Percentiles rank a stretch among this genome's conserved stretches.
These are phyloP conservation scores for Boletellus ananiceps DNA, from an alignment of 768 basidiomycete species.

Conservation along the genomic window DNA sequence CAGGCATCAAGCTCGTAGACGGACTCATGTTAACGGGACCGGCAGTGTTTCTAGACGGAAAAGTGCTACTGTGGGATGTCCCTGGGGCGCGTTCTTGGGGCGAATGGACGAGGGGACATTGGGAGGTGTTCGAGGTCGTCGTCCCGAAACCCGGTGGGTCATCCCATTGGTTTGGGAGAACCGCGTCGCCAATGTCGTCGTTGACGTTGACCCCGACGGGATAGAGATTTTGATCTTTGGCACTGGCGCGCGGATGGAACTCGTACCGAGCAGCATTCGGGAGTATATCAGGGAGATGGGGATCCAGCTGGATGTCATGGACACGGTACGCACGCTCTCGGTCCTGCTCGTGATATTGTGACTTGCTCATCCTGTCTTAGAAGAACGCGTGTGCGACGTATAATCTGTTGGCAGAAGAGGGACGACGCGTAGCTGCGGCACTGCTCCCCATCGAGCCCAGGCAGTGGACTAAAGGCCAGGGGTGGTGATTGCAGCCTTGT, in stretches of 20 bases:
- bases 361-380: constrained; percentile 33
- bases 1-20: constrained; percentile 69
- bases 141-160: constrained; percentile 77
- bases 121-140: constrained; percentile 77
- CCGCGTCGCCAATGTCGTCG: too few relatives aligned
- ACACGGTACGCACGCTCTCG: constrained; percentile 48
- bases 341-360: neutral
- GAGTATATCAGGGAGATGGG: constrained; percentile 69
- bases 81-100: constrained; percentile 49
- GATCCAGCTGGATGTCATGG: constrained; percentile 86
- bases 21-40: constrained; percentile 75
- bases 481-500: neutral
- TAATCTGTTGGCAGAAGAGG: constrained; percentile 90
- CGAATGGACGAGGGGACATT: constrained; percentile 70
- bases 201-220: neutral
- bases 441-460: constrained; percentile 63
- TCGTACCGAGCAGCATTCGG: constrained; percentile 64
- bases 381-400: constrained; percentile 94
- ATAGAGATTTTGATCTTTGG: constrained; percentile 88
- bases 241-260: constrained; percentile 68
- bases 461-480: constrained; percentile 42
- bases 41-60: constrained; percentile 80
- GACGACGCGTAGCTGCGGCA: constrained; percentile 86
- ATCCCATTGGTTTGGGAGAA: constrained; percentile 17
- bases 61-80: constrained; percentile 89